Conservation (phyloP, 1,139 yeast species). For the Wickerhamiella infanticola region DNA sequence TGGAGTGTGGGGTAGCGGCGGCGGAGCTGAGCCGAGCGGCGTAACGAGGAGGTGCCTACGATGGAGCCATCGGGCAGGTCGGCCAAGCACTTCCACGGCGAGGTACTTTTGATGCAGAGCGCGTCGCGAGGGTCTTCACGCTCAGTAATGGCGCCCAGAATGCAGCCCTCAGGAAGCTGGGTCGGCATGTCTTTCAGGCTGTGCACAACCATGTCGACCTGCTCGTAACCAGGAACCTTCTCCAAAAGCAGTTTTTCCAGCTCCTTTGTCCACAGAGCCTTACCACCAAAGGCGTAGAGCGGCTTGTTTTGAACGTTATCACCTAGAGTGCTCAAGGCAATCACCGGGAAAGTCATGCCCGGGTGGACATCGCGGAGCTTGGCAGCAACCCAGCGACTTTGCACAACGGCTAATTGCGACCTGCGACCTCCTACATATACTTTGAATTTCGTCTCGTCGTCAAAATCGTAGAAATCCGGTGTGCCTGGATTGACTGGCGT, state of each 20-base stretch:
- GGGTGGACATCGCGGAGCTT: slow-evolving; percentile 47
- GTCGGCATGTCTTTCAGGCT: slow-evolving; percentile 95
- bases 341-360: slow-evolving; percentile 46
- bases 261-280: slow-evolving; percentile 92
- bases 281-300: slow-evolving; percentile 87
- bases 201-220: slow-evolving; percentile 79
- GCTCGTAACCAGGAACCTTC: slow-evolving; percentile 36
- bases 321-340: slow-evolving; percentile 76
- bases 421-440: slow-evolving; percentile 64
- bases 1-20: slow-evolving; percentile 40
- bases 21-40: slow-evolving; percentile 71
- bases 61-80: slow-evolving; percentile 77
- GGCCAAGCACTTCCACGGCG: slow-evolving; percentile 43
- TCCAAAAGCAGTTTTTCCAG: slow-evolving; percentile 62
- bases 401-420: slow-evolving; percentile 73
- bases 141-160: slow-evolving; percentile 69
- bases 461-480: slow-evolving; percentile 16
- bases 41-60: slow-evolving; percentile 87
- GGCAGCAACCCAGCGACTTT: slow-evolving; percentile 59
- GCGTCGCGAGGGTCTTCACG: slow-evolving; percentile 93
- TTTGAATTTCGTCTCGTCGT: slow-evolving; percentile 13
- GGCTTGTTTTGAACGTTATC: slow-evolving; percentile 79
- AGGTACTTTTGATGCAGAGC: slow-evolving; percentile 57
- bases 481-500: slow-evolving; percentile 13
- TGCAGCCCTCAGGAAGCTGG: slow-evolving; percentile 73